Percentiles rank a stretch among this genome's conserved stretches.
Conservation (phyloP, 257 asterid species). For the Linaria vulgaris region DNA sequence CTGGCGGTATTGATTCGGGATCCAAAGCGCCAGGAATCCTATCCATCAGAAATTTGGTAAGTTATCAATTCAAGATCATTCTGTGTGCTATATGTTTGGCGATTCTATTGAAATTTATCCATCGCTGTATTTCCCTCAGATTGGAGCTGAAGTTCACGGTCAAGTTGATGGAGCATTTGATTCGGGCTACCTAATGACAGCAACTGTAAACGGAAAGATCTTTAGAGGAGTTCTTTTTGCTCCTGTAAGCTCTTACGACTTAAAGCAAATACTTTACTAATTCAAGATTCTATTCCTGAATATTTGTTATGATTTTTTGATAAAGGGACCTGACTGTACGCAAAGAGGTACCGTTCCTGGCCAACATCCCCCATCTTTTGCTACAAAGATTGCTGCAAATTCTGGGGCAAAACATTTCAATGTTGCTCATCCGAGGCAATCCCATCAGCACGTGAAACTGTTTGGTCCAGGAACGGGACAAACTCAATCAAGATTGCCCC, state of each 20-base stretch:
- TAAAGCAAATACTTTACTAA: background rate
- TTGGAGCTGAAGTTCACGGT: conserved; percentile 91
- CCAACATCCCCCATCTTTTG: conserved; percentile 28
- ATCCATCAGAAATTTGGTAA: conserved; percentile 47
- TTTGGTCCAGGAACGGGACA: conserved; percentile 32
- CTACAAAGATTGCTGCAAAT: conserved; percentile 25
- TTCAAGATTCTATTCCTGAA: background rate
- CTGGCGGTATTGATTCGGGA: conserved; percentile 28
- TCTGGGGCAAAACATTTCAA: conserved; percentile 24
- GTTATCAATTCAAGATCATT: background rate
- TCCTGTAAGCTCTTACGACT: conserved; percentile 53
- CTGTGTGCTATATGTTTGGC: too few species aligned
- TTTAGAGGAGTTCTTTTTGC: conserved; percentile 85
- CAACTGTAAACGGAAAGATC: conserved; percentile 74
- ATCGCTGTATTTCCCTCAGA: conserved; percentile 29
- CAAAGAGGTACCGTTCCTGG: conserved; percentile 43
- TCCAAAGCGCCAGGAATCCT: conserved; percentile 34
- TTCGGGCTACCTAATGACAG: conserved; percentile 94
- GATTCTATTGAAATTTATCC: too few species aligned
- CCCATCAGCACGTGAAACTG: conserved; percentile 36
- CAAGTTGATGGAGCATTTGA: conserved; percentile 88
- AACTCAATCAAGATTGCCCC: conserved; percentile 35
- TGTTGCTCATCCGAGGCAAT: conserved; percentile 34
- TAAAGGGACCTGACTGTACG: conserved; percentile 57
- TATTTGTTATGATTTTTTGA: conserved; percentile 2